Evolutionary conservation across 148 eudicot species (phyloP).

Genomic region (Suaeda aralocaspica): DNA sequence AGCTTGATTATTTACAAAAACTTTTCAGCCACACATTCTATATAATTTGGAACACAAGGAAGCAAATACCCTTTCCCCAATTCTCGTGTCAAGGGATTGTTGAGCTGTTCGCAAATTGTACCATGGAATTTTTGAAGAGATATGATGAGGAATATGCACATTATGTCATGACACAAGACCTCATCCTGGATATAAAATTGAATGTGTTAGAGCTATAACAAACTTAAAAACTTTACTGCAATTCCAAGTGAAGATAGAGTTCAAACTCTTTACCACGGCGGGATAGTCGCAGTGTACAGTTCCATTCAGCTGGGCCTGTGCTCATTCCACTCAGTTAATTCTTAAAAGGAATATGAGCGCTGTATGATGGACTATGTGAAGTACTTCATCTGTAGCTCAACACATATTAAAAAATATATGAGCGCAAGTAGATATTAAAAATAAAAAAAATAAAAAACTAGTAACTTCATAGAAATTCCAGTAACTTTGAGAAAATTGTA

Average conservation of each 20-base stretch:
- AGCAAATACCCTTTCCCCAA: slow-evolving; percentile 88
- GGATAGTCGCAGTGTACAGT: slow-evolving; percentile 97
- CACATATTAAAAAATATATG: neutral
- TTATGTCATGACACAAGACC: slow-evolving; percentile 86
- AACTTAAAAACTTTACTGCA: neutral
- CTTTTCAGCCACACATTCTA: too few relatives aligned
- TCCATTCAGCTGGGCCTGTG: slow-evolving; percentile 91
- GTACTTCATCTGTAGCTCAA: slow-evolving; percentile 86
- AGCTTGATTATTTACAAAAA: too few relatives aligned
- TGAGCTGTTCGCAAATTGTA: slow-evolving; percentile 89
- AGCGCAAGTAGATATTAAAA: neutral
- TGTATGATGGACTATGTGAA: slow-evolving; percentile 89
- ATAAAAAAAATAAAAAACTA: neutral
- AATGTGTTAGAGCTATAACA: slow-evolving; percentile 1
- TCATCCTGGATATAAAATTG: slow-evolving; percentile 57
- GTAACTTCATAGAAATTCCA: neutral
- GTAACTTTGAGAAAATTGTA: neutral
- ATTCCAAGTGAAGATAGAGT: neutral
- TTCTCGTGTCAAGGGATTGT: slow-evolving; percentile 67
- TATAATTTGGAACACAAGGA: neutral
- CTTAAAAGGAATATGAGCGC: slow-evolving; percentile 93
- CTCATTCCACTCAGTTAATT: slow-evolving; percentile 72
- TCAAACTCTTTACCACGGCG: slow-evolving; percentile 49
- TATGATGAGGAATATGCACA: slow-evolving; percentile 90
- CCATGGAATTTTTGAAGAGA: slow-evolving; percentile 89